Conservation (phyloP, 116 monocot species). For the Dioscorea cayenensis region DNA sequence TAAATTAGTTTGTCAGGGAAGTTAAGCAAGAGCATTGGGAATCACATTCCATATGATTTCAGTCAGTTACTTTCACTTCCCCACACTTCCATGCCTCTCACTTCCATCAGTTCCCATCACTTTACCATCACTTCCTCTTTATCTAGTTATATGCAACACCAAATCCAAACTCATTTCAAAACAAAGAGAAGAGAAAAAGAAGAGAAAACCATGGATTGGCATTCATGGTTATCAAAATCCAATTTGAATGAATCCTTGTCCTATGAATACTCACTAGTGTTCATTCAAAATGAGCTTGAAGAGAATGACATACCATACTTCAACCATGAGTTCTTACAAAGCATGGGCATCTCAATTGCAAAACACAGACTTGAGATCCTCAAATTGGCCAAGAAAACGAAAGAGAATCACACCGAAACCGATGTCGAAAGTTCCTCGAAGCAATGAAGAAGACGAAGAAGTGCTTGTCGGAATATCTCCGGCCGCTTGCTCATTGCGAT, state of each 20-base stretch:
- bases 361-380: constrained; percentile 64
- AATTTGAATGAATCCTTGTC: constrained; percentile 17
- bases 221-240: constrained; percentile 46
- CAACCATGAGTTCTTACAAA: constrained; percentile 52
- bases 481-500: constrained; percentile 7
- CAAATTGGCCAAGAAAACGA: constrained; percentile 33
- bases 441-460: constrained; percentile 20
- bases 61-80: no score
- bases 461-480: constrained; percentile 22
- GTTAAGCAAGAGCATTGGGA: no score
- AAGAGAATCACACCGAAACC: neutral
- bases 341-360: constrained; percentile 57
- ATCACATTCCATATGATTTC: no score
- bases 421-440: constrained; percentile 10
- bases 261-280: constrained; percentile 39
- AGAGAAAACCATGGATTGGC: constrained; percentile 37
- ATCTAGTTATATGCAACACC: no score
- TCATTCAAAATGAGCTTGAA: constrained; percentile 49
- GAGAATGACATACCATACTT: constrained; percentile 38
- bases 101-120: no score
- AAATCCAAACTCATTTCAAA: no score
- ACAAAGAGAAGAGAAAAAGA: no score
- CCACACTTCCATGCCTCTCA: no score
- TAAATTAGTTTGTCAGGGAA: no score
- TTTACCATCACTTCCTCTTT: no score